phyloP scores from a whole-genome alignment of 2,329 filamentous ascomycete genomes.

The Lecanosticta acicola region DNA sequence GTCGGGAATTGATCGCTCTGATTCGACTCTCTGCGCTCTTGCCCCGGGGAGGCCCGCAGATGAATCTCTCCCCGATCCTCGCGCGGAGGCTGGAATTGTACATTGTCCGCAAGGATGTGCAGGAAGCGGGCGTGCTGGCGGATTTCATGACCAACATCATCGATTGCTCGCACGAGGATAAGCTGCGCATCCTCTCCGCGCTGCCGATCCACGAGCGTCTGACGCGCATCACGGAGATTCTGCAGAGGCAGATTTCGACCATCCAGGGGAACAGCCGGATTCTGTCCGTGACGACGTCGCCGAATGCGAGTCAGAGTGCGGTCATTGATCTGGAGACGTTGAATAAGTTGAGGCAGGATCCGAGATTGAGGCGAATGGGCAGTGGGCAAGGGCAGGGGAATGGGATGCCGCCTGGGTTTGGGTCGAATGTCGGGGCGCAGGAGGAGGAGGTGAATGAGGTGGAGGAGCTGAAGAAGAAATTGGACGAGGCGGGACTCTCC shows the following conservation, averaged over 20 bases:
- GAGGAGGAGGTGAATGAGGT: conserved; percentile 85
- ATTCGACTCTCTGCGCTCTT: conserved; percentile 81
- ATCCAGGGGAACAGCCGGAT: conserved; percentile 87
- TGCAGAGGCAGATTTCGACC: conserved; percentile 73
- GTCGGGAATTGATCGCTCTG: conserved; percentile 78
- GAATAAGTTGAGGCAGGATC: conserved; percentile 40
- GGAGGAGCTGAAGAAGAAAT: conserved; percentile 81
- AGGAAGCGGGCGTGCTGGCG: conserved; percentile 77
- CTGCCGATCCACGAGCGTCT: conserved; percentile 72
- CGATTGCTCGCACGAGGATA: conserved; percentile 83
- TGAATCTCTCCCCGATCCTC: conserved; percentile 72
- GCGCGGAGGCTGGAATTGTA: conserved; percentile 81
- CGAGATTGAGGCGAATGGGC: conserved; percentile 33
- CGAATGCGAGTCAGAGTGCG: conserved; percentile 39
- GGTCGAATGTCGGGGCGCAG: conserved; percentile 39
- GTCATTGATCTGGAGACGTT: conserved; percentile 42
- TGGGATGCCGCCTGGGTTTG: conserved; percentile 31
- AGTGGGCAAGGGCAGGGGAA: conserved; percentile 26
- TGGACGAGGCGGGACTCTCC: conserved; percentile 74
- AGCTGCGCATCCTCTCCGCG: conserved; percentile 77
- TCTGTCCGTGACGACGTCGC: conserved; percentile 63
- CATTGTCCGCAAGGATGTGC: conserved; percentile 73
- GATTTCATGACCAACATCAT: conserved; percentile 97
- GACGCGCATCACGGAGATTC: conserved; percentile 72
- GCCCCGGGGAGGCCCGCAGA: conserved; percentile 56